These are phyloP conservation scores for Populus euphratica DNA, from an alignment of 345 rosid genomes.

Conservation along the genomic window DNA sequence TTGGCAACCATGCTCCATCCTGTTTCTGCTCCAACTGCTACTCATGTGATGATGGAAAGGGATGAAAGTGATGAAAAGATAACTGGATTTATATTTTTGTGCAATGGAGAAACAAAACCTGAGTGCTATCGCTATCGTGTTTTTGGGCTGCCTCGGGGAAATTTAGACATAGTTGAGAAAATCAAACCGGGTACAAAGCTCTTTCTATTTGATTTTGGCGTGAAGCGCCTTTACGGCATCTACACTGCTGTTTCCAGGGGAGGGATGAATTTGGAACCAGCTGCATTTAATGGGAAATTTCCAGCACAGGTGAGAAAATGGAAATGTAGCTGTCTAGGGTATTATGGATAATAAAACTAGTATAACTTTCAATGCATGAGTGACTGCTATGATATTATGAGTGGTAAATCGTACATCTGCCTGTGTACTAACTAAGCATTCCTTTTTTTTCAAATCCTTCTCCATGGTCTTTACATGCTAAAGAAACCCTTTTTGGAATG, in stretches of 20 bases:
- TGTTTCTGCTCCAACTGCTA: not conserved
- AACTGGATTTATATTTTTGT: slow-evolving; percentile 33
- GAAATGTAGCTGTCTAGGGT: not conserved
- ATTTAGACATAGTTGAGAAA: slow-evolving; percentile 22
- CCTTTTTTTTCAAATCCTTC: not conserved
- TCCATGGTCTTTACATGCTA: not conserved
- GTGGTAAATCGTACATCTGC: not conserved
- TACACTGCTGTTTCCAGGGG: slow-evolving; percentile 32
- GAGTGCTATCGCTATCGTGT: slow-evolving; percentile 35
- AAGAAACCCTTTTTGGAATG: not conserved
- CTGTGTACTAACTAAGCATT: not conserved
- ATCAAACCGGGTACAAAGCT: slow-evolving; percentile 24
- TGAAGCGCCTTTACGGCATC: slow-evolving; percentile 34
- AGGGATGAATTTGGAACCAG: slow-evolving; percentile 30
- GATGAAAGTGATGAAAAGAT: not conserved
- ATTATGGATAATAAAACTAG: not conserved
- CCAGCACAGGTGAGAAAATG: slow-evolving; percentile 29
- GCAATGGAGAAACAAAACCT: slow-evolving; percentile 27
- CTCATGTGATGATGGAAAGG: not conserved
- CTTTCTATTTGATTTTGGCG: slow-evolving; percentile 34
- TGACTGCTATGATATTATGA: not conserved
- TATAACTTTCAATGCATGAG: not conserved
- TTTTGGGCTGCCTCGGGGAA: slow-evolving; percentile 28
- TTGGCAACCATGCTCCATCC: not conserved
- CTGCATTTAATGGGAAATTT: slow-evolving; percentile 29